A percentile compares a stretch with the other conserved stretches of the same genome.
phyloP scores from a whole-genome alignment of 1,284 basidiomycete species.

The Erythrobasidium hasegawianum region DNA sequence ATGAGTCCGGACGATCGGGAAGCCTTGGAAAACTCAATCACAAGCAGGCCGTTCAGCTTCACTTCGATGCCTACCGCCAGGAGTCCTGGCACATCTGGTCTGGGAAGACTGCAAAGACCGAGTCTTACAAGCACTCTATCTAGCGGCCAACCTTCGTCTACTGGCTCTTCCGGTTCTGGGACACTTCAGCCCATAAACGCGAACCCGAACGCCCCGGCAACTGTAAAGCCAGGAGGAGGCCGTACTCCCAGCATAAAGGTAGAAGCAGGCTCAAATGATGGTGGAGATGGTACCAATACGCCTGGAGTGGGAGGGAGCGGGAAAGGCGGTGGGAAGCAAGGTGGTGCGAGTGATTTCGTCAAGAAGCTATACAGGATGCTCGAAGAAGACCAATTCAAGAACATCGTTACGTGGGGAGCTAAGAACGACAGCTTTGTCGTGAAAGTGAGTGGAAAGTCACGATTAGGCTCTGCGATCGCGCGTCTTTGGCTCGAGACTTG shows the following conservation, averaged over 20 bases:
- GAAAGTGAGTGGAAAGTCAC: conserved; percentile 56
- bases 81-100: not conserved
- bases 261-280: not conserved
- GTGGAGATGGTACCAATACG: too few relatives aligned
- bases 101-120: too few relatives aligned
- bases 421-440: conserved; percentile 88
- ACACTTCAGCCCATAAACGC: not conserved
- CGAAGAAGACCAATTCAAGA: conserved; percentile 68
- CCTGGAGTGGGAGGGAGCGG: not conserved
- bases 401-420: conserved; percentile 81
- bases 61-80: not conserved
- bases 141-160: too few relatives aligned
- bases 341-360: conserved; percentile 70
- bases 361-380: conserved; percentile 95
- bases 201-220: not conserved
- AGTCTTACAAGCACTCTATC: too few relatives aligned
- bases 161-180: too few relatives aligned
- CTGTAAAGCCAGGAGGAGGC: not conserved
- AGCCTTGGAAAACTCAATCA: not conserved
- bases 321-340: not conserved
- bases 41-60: conserved; percentile 1
- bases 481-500: not conserved
- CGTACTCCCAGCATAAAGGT: conserved; percentile 2
- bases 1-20: not conserved
- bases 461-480: not conserved